phyloP scores from a whole-genome alignment of 768 basidiomycete genomes.

The Psilocybe sp. region DNA sequence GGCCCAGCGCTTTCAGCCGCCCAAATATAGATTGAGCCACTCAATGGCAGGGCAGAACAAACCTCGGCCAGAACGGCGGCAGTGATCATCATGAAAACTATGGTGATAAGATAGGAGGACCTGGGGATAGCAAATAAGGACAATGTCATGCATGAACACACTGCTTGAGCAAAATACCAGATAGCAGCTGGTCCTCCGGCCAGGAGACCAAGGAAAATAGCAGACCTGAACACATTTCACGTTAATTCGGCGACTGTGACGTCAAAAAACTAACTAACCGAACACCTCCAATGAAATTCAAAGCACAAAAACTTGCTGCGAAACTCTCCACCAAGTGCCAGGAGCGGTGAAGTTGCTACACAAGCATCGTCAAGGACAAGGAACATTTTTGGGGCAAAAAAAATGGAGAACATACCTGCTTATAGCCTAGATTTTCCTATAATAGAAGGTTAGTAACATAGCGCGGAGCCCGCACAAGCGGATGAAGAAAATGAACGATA shows the following conservation, averaged over 20 bases:
- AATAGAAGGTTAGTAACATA: conserved; percentile 48
- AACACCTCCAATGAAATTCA: conserved; percentile 88
- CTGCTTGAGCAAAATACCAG: conserved; percentile 45
- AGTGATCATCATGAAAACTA: conserved; percentile 86
- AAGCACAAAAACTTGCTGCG: conserved; percentile 82
- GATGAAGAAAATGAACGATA: conserved; percentile 41
- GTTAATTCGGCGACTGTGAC: conserved; percentile 1
- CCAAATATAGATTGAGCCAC: conserved; percentile 94
- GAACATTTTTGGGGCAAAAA: neutral
- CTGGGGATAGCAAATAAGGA: conserved; percentile 32
- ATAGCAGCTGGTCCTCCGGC: conserved; percentile 87
- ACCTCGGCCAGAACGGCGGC: conserved; percentile 87
- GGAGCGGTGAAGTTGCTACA: conserved; percentile 79
- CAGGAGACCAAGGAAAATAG: conserved; percentile 75
- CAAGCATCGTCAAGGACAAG: conserved; percentile 1
- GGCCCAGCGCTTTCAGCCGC: conserved; percentile 90
- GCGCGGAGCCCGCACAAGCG: conserved; percentile 30
- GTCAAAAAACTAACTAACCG: conserved; percentile 40
- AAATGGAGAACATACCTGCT: conserved; percentile 54
- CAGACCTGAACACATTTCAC: conserved; percentile 46
- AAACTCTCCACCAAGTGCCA: conserved; percentile 86
- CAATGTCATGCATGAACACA: neutral
- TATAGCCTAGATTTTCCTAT: conserved; percentile 77
- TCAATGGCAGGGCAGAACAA: conserved; percentile 83
- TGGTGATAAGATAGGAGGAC: conserved; percentile 81